Evolutionary conservation across 768 basidiomycete species (phyloP).

Genomic region (Gloeostereum incarnatum): DNA sequence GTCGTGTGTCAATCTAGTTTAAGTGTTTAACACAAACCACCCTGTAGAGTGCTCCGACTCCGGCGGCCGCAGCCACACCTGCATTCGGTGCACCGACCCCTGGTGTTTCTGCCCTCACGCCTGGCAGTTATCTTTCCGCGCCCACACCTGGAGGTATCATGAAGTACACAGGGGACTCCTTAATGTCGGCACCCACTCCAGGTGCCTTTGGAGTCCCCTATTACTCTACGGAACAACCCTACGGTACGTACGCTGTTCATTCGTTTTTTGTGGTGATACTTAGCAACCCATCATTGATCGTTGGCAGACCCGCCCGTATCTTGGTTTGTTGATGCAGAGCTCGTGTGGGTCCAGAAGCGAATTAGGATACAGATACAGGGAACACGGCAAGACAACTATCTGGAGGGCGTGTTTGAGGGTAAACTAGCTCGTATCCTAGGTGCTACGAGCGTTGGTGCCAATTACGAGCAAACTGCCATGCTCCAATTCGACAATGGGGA

Average conservation of each 20-base stretch:
- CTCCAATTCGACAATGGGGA: slow-evolving; percentile 22
- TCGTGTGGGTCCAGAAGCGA: slow-evolving; percentile 20
- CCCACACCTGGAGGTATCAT: slow-evolving; percentile 24
- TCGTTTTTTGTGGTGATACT: neutral
- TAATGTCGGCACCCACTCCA: slow-evolving; percentile 14
- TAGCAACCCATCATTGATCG: slow-evolving; percentile 6
- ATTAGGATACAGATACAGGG: slow-evolving; percentile 29
- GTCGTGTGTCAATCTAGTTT: slow-evolving; percentile 7
- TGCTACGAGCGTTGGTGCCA: slow-evolving; percentile 18
- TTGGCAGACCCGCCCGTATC: slow-evolving; percentile 23
- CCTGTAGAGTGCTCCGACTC: slow-evolving; percentile 42
- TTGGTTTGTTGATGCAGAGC: slow-evolving; percentile 29
- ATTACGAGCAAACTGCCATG: slow-evolving; percentile 27
- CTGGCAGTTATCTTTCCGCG: slow-evolving; percentile 19
- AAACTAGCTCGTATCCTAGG: slow-evolving; percentile 20
- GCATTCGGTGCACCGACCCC: slow-evolving; percentile 26
- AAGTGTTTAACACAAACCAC: too few relatives aligned
- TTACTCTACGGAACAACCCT: slow-evolving; percentile 17
- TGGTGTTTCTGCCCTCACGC: slow-evolving; percentile 29
- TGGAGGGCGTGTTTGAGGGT: slow-evolving; percentile 26
- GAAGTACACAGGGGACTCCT: neutral
- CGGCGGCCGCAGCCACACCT: slow-evolving; percentile 34
- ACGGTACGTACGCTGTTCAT: slow-evolving; percentile 9
- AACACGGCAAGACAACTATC: slow-evolving; percentile 22
- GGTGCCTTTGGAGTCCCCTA: neutral